A percentile compares a stretch with the other conserved stretches of the same genome.
These are phyloP conservation scores for Cucumis cinereus DNA, from an alignment of 306 rosid species.

Conservation along the genomic window DNA sequence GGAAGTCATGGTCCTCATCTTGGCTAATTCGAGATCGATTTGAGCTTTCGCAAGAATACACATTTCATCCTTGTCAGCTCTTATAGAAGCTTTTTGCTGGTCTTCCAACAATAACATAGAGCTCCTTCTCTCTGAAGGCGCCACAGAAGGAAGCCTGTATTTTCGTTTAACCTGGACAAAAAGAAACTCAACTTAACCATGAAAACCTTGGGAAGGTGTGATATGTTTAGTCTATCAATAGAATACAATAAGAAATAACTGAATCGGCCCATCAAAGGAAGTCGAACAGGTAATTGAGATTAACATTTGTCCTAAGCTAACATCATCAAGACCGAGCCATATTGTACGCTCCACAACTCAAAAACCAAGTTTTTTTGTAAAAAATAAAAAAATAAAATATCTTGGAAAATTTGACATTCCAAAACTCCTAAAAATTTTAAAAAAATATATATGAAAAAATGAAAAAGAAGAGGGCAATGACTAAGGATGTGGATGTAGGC, in stretches of 20 bases:
- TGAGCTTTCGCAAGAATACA: slow-evolving; percentile 40
- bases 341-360: no score
- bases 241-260: background rate
- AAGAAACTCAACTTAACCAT: background rate
- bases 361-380: no score
- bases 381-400: no score
- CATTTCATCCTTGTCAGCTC: slow-evolving; percentile 35
- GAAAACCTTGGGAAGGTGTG: background rate
- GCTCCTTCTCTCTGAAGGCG: slow-evolving; percentile 42
- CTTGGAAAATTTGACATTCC: no score
- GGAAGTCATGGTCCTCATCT: slow-evolving; percentile 64
- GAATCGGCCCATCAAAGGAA: background rate
- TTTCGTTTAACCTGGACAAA: slow-evolving; percentile 67
- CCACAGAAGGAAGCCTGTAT: slow-evolving; percentile 56
- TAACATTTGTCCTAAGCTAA: background rate
- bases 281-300: background rate
- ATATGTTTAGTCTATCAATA: background rate
- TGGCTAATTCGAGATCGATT: slow-evolving; percentile 63
- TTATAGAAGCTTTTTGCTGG: slow-evolving; percentile 40
- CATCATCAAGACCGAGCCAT: background rate
- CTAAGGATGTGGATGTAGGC: no score
- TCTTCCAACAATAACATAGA: slow-evolving; percentile 32
- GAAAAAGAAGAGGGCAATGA: no score
- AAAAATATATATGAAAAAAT: no score
- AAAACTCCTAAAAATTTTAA: no score